Evolutionary conservation across 176 grass and related monocot species (phyloP), one percentile per base, ranked within the genome.

Genomic region (Phragmites australis): DNA sequence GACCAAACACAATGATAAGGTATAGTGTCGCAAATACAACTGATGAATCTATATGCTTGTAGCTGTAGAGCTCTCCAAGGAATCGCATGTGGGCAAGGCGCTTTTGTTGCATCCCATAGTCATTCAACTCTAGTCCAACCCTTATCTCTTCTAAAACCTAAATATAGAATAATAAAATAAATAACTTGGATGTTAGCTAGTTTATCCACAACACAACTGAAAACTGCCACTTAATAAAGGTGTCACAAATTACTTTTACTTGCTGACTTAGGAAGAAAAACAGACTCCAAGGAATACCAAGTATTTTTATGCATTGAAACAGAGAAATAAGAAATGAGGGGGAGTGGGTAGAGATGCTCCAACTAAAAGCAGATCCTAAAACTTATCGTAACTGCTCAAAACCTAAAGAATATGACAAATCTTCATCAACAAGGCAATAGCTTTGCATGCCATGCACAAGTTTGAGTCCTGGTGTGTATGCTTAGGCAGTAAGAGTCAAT

Each of bases 61-160:
- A 99, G 72, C 84, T 99, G 88, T 99, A 99, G 39, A 99, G 84
- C 86, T 99, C 97, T 70, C 97, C 97, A 68, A 99, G 85, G 75
- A 99, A 96, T 23, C 90, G 72, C 97, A 99, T 95, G 47, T 96
- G 92, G 10, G 97, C 90, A 72, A 99, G 93, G 47, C 82, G 86
- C 51, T 74, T 89, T 81, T 96, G 93, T 78, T 99, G 97, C 97
- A 91, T 99, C 72, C 83, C 89, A 79, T 95, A 99, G 87, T 96
- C 90, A 86, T 99, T 96, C 79, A 99, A 66, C 83, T 99, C 97
- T 75, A 99, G 60, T 26, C 97, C 93, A 81, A 90, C 57, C 79
- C 97, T 89, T 81, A 93, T 93, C 87, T 99, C 97, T 86, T 99
- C 93, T 79, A 99, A 75, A 68, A 99, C 97, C 97, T 99, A 80